A percentile compares a stretch with the other conserved stretches of the same genome.
These are phyloP conservation scores for Scedosporium boydii DNA, from an alignment of 2,329 filamentous ascomycete genomes.

Conservation along the genomic window DNA sequence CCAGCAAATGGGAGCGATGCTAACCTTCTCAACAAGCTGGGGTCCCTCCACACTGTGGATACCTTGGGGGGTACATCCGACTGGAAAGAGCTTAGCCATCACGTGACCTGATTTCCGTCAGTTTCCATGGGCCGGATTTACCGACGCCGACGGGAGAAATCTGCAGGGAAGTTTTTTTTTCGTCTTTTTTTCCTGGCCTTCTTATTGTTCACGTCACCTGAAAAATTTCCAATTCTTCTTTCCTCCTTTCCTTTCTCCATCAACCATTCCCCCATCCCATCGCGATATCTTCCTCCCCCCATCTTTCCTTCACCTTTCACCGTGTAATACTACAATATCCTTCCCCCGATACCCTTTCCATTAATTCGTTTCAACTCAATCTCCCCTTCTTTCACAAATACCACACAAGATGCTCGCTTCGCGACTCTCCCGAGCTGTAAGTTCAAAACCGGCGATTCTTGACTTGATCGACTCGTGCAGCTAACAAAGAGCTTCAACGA, in stretches of 20 bases:
- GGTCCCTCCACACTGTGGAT: not conserved
- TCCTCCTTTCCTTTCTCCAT: constrained; percentile 15
- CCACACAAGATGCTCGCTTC: constrained; percentile 58
- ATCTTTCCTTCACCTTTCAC: constrained; percentile 22
- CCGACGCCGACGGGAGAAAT: not conserved
- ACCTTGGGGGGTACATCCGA: not conserved
- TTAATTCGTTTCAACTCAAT: constrained; percentile 24
- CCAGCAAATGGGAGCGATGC: too few species aligned
- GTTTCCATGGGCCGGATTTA: constrained; percentile 7
- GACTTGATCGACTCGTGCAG: not conserved
- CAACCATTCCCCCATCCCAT: constrained; percentile 12
- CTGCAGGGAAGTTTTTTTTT: constrained; percentile 6
- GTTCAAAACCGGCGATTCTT: constrained; percentile 23
- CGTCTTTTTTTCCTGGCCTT: not conserved
- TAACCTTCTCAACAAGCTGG: not conserved
- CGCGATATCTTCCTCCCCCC: constrained; percentile 16
- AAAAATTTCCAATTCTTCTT: constrained; percentile 10
- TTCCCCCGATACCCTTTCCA: constrained; percentile 9
- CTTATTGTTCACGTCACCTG: constrained; percentile 5
- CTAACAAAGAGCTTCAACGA: constrained; percentile 16
- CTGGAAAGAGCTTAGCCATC: not conserved
- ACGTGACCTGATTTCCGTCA: constrained; percentile 5
- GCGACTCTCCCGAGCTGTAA: constrained; percentile 66
- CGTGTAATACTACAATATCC: constrained; percentile 15
- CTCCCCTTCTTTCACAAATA: constrained; percentile 19